Base-by-base conservation (phyloP, 2,329 filamentous ascomycete genomes). In the Pyrenophora tritici-repentis region DNA sequence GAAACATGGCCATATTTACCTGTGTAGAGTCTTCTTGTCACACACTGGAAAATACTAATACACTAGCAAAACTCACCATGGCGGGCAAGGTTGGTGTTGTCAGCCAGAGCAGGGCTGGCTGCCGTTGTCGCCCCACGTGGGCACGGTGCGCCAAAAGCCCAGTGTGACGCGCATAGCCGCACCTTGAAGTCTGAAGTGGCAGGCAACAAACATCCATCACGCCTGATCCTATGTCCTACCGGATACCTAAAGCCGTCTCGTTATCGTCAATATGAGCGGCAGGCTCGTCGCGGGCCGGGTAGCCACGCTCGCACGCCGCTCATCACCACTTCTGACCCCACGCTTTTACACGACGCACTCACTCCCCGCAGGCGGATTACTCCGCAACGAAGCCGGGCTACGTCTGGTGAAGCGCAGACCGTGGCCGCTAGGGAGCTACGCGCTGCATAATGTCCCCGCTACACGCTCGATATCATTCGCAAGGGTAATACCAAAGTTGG, bases 391-490 rank as follows among this genome's bases (percentile, higher is more conserved):
- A 56, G 65, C 67, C 13, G 69, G 68, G 6, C 57, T 70, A n/a
- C 68, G 71, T 37, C 53, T 70, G 10, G 61, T 72, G 26, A 70
- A 71, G 50, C 79, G 82, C 47, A 83, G 87, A 55, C 81, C 86
- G 73, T 94, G 89, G 87, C 87, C 90, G n/a, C 80, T 86, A 10
- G 89, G 88, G 32, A 76, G 81, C 42, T 94, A 90, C 67, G 83
- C 87, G 17, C 90, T 96, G 62, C 92, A 96, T 75, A 95, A 96
- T 78, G 76, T 87, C 17, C 82, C 84, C 44, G 82, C 83, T 13
- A 81, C 86, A 35, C 80, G 86, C 44, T 81, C 81, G 46, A 84
- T 87, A 41, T 87, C 85, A n/a, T 88, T 88, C 67, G 79, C 80
- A n/a, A 77, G 86, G 37, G 79, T 81, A 10, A 78, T 99, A 26